These are phyloP conservation scores for Beauveria pseudobassiana DNA, from an alignment of 2,329 filamentous ascomycete genomes.

Conservation along the genomic window DNA sequence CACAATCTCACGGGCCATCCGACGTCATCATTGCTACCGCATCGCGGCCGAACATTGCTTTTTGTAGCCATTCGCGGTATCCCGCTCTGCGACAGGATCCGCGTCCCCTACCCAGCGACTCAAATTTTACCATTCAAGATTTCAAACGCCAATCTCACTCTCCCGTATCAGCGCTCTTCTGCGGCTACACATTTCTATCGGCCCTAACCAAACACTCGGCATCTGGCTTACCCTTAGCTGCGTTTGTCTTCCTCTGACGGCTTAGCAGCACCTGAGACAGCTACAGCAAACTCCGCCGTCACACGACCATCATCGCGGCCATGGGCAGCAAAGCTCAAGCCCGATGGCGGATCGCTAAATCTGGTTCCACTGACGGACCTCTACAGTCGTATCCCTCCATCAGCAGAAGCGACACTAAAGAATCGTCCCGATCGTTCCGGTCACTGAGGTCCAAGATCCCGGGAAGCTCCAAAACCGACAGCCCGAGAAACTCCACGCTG, in stretches of 20 bases:
- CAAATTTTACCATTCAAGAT: slow-evolving; percentile 1
- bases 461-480: slow-evolving; percentile 64
- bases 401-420: slow-evolving; percentile 85
- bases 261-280: slow-evolving; percentile 24
- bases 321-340: slow-evolving; percentile 74
- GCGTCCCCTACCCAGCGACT: background rate
- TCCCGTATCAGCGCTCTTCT: background rate
- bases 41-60: slow-evolving; percentile 3
- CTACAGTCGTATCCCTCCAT: slow-evolving; percentile 88
- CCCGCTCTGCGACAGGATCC: slow-evolving; percentile 1
- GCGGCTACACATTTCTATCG: background rate
- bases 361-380: slow-evolving; percentile 33
- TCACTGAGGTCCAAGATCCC: slow-evolving; percentile 86
- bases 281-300: slow-evolving; percentile 13
- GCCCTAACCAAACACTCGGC: slow-evolving; percentile 8
- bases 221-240: slow-evolving; percentile 2
- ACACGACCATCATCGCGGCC: slow-evolving; percentile 15
- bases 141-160: background rate
- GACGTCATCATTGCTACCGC: slow-evolving; percentile 10
- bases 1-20: slow-evolving; percentile 1
- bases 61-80: background rate
- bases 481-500: slow-evolving; percentile 68
- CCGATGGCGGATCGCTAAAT: slow-evolving; percentile 41
- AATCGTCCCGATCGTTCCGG: slow-evolving; percentile 80
- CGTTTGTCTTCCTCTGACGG: slow-evolving; percentile 15